phyloP scores from a whole-genome alignment of 2,329 filamentous ascomycete species.

The Magnaporthiopsis rhizophila region DNA sequence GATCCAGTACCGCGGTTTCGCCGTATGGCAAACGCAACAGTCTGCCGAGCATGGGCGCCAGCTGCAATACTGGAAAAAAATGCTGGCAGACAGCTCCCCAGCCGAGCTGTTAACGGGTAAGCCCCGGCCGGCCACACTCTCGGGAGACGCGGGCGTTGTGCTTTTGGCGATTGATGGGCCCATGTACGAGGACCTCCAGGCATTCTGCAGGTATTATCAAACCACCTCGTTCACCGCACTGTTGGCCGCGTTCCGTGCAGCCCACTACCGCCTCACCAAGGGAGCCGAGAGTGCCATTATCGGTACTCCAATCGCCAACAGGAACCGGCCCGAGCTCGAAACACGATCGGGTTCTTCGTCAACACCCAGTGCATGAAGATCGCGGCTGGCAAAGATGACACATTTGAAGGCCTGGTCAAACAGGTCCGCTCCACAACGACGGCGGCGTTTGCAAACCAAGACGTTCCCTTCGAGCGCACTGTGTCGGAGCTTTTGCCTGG shows the following conservation, averaged over 20 bases:
- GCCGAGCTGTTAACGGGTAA: background rate
- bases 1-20: constrained; percentile 1
- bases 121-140: background rate
- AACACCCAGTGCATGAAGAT: constrained; percentile 1
- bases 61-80: background rate
- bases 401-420: background rate
- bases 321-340: background rate
- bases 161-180: background rate
- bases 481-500: background rate
- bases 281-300: background rate
- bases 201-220: background rate
- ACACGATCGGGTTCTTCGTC: background rate
- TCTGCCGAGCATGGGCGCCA: background rate
- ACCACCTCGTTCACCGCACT: constrained; percentile 17
- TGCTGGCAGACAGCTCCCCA: background rate
- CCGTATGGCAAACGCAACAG: background rate
- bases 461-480: background rate
- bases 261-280: background rate
- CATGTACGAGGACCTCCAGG: background rate
- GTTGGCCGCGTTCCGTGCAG: background rate
- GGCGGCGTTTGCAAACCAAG: background rate
- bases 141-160: background rate
- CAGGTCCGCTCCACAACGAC: constrained; percentile 1
- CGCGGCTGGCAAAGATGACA: background rate
- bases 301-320: background rate